Base-by-base conservation (phyloP, 371 early-diverging fungal genomes). In the Actinomucor elegans region DNA sequence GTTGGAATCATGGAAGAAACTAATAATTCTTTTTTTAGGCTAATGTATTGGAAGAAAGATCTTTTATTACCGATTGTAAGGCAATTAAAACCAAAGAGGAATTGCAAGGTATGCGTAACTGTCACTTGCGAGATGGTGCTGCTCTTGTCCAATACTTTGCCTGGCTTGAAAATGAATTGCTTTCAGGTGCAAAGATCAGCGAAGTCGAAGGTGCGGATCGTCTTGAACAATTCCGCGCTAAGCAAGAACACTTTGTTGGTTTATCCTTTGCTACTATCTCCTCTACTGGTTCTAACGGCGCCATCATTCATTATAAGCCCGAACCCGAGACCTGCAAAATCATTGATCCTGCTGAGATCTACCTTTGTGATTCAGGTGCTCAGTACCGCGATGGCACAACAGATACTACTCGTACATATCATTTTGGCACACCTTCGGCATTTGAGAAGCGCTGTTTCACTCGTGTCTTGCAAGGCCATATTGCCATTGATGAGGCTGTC, bases 311-410 rank as follows among this genome's bases (percentile, higher is more conserved):
- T 71, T 99, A 99, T 83, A 87, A 87, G 66, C 97, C 99, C 11
- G 82, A 87, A 48, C 83, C 82, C 48, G 92, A 79, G 7, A 77
- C 75, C 11, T 91, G 90, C 49, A 75, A 71, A 46, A 52, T 64
- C 44, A 75, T 75, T 46, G 75, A 75, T 40, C 64, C 69, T 17
- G 75, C 87, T 43, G 77, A 87, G 41, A 84, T 98, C 58, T 94
- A 96, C 65, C 84, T 99, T 32, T 91, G 96, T 67, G 99, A 99
- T 79, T 93, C 94, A 42, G 99, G 99, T 23, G 99, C 91, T 46
- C 99, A 99, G 74, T 99, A 96, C 84, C 71, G 71, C 31, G 94
- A 97, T 57, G 99, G 99, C 23, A 99, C 99, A 9, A 99, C 99
- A 5, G 99, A 99, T 69, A 92, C 94, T 26, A 99, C 99, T 2